These are phyloP conservation scores for Mortierella sp. DNA, from an alignment of 371 early-diverging fungal species.

Conservation along the genomic window DNA sequence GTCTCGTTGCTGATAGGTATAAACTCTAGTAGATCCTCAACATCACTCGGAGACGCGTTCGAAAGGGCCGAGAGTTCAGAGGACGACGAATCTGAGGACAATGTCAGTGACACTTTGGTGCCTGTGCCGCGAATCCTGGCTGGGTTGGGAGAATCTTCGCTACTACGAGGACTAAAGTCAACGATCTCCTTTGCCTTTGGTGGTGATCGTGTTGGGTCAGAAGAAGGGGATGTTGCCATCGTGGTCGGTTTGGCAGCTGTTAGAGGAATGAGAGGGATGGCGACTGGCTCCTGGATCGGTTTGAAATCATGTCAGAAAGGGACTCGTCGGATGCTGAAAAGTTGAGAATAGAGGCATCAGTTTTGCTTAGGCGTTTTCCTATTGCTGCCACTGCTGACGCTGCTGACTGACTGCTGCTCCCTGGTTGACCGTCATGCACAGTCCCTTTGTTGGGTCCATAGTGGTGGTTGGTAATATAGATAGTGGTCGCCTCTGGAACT, in stretches of 20 bases:
- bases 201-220: neutral
- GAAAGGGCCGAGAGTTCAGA: constrained; percentile 18
- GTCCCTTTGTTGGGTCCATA: neutral
- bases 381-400: neutral
- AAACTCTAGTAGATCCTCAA: neutral
- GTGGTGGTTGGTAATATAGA: constrained; percentile 15
- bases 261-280: neutral
- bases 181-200: neutral
- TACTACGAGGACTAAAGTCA: too few relatives aligned
- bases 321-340: constrained; percentile 30
- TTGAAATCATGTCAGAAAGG: constrained; percentile 43
- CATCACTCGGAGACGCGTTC: neutral
- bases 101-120: constrained; percentile 22
- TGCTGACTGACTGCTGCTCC: neutral
- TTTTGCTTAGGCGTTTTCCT: neutral
- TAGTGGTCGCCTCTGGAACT: constrained; percentile 18
- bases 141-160: constrained; percentile 2
- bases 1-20: neutral
- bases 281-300: neutral
- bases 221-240: neutral
- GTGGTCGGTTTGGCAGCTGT: neutral
- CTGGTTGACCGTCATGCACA: neutral
- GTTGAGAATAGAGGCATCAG: constrained; percentile 4
- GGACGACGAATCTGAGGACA: constrained; percentile 26
- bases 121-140: constrained; percentile 14